phyloP scores from a whole-genome alignment of 2,329 filamentous ascomycete genomes.

The Ophiostoma sp. region DNA sequence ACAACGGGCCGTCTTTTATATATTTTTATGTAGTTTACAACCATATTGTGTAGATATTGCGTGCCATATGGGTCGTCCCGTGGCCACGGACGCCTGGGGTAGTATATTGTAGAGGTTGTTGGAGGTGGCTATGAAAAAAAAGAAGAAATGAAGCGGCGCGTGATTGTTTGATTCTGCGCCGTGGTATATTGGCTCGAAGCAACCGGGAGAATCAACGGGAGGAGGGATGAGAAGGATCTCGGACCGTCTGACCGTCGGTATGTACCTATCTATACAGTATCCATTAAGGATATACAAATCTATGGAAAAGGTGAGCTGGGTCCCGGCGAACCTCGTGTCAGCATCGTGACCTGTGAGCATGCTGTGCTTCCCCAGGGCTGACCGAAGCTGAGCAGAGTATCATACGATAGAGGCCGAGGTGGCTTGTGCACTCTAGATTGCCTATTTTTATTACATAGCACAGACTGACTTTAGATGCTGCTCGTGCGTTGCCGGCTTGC shows the following conservation, averaged over 20 bases:
- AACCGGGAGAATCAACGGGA: neutral
- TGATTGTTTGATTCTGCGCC: neutral
- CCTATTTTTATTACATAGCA: too few species aligned
- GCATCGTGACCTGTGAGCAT: slow-evolving; percentile 1
- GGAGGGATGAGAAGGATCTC: neutral
- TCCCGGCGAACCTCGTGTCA: neutral
- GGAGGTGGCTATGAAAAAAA: neutral
- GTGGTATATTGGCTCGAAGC: neutral
- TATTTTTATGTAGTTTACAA: neutral
- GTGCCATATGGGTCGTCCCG: neutral
- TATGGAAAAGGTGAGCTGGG: neutral
- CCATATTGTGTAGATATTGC: neutral
- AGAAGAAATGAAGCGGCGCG: neutral
- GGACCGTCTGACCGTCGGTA: slow-evolving; percentile 7
- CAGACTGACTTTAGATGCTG: too few species aligned
- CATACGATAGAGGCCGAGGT: neutral
- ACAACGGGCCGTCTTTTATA: neutral
- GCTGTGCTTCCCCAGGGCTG: slow-evolving; percentile 1
- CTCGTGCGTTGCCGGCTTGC: too few species aligned
- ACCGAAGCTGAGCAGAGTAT: neutral
- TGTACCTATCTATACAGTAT: neutral
- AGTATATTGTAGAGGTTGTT: neutral
- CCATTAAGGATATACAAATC: too few species aligned
- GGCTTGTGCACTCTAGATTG: too few species aligned
- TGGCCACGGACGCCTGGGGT: neutral